Conservation (phyloP, 2,329 filamentous ascomycete species). For the Fusarium sp. region DNA sequence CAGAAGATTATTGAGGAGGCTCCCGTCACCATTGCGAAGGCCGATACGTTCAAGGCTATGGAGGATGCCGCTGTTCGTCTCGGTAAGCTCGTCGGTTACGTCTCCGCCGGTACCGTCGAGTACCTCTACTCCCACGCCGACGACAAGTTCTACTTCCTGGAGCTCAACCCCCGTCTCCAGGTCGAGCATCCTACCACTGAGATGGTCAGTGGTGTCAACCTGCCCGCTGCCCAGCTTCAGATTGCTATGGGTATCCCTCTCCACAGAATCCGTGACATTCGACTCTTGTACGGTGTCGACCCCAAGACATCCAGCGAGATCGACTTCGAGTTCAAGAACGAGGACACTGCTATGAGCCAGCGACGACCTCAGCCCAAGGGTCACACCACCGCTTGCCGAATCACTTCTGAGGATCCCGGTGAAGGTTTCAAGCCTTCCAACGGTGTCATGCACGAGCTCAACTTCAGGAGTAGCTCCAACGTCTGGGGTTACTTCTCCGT, state of each 20-base stretch:
- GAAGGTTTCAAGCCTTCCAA: slow-evolving; percentile 99
- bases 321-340: slow-evolving; percentile 95
- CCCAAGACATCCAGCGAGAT: slow-evolving; percentile 89
- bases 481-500: slow-evolving; percentile 99
- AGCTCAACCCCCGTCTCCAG: slow-evolving; percentile 98
- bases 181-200: slow-evolving; percentile 99
- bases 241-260: slow-evolving; percentile 98
- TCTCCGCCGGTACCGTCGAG: slow-evolving; percentile 98
- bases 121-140: slow-evolving; percentile 98
- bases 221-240: slow-evolving; percentile 97
- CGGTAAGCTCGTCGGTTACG: slow-evolving; percentile 95
- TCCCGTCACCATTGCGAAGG: slow-evolving; percentile 94
- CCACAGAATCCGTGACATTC: slow-evolving; percentile 95
- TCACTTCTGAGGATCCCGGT: slow-evolving; percentile 98
- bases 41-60: slow-evolving; percentile 93
- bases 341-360: slow-evolving; percentile 86
- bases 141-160: slow-evolving; percentile 99
- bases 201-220: slow-evolving; percentile 98
- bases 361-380: slow-evolving; percentile 93
- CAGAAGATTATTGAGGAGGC: slow-evolving; percentile 99
- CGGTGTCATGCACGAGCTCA: slow-evolving; percentile 98
- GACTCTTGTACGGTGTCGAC: slow-evolving; percentile 95
- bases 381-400: slow-evolving; percentile 98
- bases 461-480: slow-evolving; percentile 98
- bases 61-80: slow-evolving; percentile 96